Conservation (phyloP, 2,329 filamentous ascomycete genomes). For the Tolypocladium endophyticum region DNA sequence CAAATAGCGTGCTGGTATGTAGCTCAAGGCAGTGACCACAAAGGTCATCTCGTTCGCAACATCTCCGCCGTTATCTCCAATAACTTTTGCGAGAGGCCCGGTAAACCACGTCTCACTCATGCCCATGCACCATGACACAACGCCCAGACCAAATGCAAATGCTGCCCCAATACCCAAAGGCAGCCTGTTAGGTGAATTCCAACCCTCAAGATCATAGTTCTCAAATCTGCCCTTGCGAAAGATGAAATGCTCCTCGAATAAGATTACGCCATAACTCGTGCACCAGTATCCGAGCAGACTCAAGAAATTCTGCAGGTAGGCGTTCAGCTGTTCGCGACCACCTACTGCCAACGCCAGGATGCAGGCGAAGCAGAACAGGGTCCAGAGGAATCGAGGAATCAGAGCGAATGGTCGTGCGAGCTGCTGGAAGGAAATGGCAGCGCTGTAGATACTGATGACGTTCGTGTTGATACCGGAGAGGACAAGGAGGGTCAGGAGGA, state of each 20-base stretch:
- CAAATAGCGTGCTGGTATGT: constrained; percentile 28
- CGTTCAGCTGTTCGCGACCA: constrained; percentile 27
- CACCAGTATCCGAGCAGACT: constrained; percentile 35
- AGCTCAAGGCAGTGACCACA: constrained; percentile 29
- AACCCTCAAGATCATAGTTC: constrained; percentile 30
- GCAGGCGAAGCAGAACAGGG: constrained; percentile 25
- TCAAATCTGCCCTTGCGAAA: constrained; percentile 29
- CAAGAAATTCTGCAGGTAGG: constrained; percentile 32
- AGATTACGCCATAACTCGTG: constrained; percentile 28
- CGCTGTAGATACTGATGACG: constrained; percentile 26
- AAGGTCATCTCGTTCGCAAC: constrained; percentile 32
- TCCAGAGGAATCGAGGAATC: constrained; percentile 30
- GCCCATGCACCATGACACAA: constrained; percentile 37
- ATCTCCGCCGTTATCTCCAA: constrained; percentile 51
- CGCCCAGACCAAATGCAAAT: constrained; percentile 28
- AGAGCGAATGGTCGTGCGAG: constrained; percentile 20
- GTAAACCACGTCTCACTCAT: constrained; percentile 47
- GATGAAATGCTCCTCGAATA: constrained; percentile 30
- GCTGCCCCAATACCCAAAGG: constrained; percentile 31
- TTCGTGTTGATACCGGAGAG: constrained; percentile 26
- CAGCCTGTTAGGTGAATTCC: constrained; percentile 30
- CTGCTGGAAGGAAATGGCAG: constrained; percentile 29
- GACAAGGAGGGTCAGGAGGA: constrained; percentile 25
- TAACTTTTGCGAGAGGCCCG: constrained; percentile 41
- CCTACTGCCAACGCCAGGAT: constrained; percentile 29